Conservation (phyloP, 306 rosid species). For the Lathyrus tuberosus region DNA sequence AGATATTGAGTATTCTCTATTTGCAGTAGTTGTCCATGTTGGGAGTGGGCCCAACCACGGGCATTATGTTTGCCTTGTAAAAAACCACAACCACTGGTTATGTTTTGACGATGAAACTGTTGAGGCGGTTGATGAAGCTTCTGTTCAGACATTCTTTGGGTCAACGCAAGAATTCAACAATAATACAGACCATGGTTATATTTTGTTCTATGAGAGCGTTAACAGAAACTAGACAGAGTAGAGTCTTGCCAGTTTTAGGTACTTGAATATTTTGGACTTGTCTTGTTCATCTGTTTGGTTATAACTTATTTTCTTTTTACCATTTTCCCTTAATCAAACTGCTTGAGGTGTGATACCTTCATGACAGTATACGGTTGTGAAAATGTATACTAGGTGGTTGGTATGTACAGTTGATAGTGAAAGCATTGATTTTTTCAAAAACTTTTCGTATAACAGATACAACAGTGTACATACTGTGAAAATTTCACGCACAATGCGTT, state of each 20-base stretch:
- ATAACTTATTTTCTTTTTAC: constrained; percentile 43
- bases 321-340: constrained; percentile 51
- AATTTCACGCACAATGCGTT: constrained; percentile 42
- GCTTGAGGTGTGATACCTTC: constrained; percentile 63
- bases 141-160: constrained; percentile 95
- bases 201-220: constrained; percentile 91
- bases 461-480: constrained; percentile 56
- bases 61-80: constrained; percentile 97
- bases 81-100: constrained; percentile 96
- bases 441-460: constrained; percentile 54
- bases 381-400: constrained; percentile 77
- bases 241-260: constrained; percentile 48
- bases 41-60: constrained; percentile 99
- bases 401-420: constrained; percentile 79
- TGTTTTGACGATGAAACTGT: constrained; percentile 92
- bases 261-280: constrained; percentile 50
- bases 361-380: constrained; percentile 58
- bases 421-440: constrained; percentile 42
- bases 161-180: constrained; percentile 83
- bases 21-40: constrained; percentile 94
- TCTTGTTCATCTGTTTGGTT: constrained; percentile 42
- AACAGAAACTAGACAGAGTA: constrained; percentile 59
- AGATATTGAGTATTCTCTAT: constrained; percentile 82
- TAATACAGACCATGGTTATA: constrained; percentile 96
- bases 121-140: constrained; percentile 89